Evolutionary conservation across 768 basidiomycete genomes (phyloP), one percentile per base, ranked within the genome.

Genomic region (Rhodosporidiobolus sp.): DNA sequence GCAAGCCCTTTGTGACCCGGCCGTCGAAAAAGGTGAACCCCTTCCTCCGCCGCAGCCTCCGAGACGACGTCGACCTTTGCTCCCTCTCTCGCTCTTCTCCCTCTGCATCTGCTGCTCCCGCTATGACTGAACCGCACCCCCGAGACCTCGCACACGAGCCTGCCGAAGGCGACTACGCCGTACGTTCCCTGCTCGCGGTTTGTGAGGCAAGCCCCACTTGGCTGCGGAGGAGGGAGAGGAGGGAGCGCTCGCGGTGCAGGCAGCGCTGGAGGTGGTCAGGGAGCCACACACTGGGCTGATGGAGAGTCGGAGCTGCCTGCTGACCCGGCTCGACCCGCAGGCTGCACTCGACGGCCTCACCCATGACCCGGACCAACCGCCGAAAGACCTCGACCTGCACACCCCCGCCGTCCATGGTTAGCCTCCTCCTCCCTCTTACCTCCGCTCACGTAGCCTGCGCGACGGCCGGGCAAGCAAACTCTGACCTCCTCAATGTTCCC

Each of bases 331-430:
- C 65, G 63, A 14, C 56, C 10, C 28, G 24, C 32, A 61, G 60
- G 22, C n/a, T 0, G 61, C 63, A 4, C 66, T 72, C 45, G 71
- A 72, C 22, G 55, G 62, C 14, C 56, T 72, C 28, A 72, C 71
- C 8, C 66, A 67, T 28, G 66, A 28, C 4, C 52, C 55, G 8
- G 32, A 46, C 26, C 56, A 72, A n/a, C 34, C 38, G 26, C 59
- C 66, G 5, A 34, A 63, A 4, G 62, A 30, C 19, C 17, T 52
- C 30, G 66, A 72, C 45, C 5, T 64, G 9, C 62, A 64, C 22
- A 72, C 71, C 12, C 71, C 71, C 0, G 61, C 71, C 19, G 50
- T 58, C 2, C 46, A 67, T 26, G 65, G 65, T 58, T 16, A 9
- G 64, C 11, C n/a, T 19, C 30, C 6, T n/a, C 28, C 3, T 0